Conservation (phyloP, 2,329 filamentous ascomycete species). For the Verticillium nubilum region DNA sequence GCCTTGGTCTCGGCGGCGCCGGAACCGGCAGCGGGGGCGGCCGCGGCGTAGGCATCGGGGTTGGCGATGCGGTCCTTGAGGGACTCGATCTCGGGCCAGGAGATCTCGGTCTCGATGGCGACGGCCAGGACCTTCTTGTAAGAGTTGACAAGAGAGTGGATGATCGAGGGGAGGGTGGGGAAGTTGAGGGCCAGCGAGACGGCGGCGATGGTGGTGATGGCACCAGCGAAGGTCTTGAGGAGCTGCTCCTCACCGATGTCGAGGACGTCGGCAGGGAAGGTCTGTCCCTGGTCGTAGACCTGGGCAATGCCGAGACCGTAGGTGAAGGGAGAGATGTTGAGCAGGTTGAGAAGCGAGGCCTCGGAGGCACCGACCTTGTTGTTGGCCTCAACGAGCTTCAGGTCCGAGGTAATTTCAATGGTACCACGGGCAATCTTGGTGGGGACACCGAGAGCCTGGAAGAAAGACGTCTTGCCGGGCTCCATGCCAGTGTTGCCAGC, state of each 20-base stretch:
- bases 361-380: constrained; percentile 97
- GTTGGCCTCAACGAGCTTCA: constrained; percentile 94
- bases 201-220: constrained; percentile 80
- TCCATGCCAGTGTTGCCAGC: constrained; percentile 99
- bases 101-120: constrained; percentile 84
- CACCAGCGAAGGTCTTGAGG: constrained; percentile 72
- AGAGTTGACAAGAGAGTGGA: constrained; percentile 92
- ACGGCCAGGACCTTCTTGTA: constrained; percentile 97
- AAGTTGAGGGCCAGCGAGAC: constrained; percentile 91
- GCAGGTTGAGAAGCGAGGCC: constrained; percentile 96
- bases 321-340: constrained; percentile 99
- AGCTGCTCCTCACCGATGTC: constrained; percentile 96
- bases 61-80: constrained; percentile 99
- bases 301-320: constrained; percentile 96
- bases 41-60: constrained; percentile 88
- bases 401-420: constrained; percentile 97
- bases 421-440: constrained; percentile 99
- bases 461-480: constrained; percentile 99
- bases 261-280: constrained; percentile 78
- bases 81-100: constrained; percentile 92
- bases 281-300: constrained; percentile 97
- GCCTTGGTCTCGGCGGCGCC: constrained; percentile 47
- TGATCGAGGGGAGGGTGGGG: constrained; percentile 92
- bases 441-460: constrained; percentile 99
- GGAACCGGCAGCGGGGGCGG: constrained; percentile 62